These are phyloP conservation scores for Alternaria conjuncta DNA, from an alignment of 2,329 filamentous ascomycete species.

Conservation along the genomic window DNA sequence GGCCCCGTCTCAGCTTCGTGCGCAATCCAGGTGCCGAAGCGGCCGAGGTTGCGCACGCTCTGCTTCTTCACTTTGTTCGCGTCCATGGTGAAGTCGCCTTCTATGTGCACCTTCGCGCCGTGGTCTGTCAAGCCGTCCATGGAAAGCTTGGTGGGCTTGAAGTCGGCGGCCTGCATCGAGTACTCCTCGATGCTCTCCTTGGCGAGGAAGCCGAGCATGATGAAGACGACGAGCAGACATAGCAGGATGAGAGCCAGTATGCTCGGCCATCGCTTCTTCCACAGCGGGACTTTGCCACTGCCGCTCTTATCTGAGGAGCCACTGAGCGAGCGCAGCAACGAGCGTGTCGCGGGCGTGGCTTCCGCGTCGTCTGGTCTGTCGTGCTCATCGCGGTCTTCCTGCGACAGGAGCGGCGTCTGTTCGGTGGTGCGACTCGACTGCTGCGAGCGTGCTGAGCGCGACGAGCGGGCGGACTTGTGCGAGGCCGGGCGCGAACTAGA, in stretches of 20 bases:
- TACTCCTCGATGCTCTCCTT: constrained; percentile 85
- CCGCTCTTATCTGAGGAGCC: constrained; percentile 21
- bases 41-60: constrained; percentile 76
- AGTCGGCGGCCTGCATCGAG: constrained; percentile 78
- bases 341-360: constrained; percentile 43
- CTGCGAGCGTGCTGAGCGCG: constrained; percentile 39
- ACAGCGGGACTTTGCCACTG: constrained; percentile 35
- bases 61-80: constrained; percentile 74
- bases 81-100: constrained; percentile 83
- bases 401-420: constrained; percentile 49
- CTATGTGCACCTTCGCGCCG: constrained; percentile 79
- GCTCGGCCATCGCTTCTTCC: constrained; percentile 73
- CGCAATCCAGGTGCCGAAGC: constrained; percentile 80
- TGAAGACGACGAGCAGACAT: constrained; percentile 66
- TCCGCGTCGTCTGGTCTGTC: constrained; percentile 27
- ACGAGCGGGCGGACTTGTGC: constrained; percentile 44
- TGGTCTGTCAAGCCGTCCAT: constrained; percentile 82
- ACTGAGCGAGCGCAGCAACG: constrained; percentile 45
- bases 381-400: constrained; percentile 33
- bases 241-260: constrained; percentile 74
- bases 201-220: constrained; percentile 84
- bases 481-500: constrained; percentile 48
- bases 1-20: constrained; percentile 75
- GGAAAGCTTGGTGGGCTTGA: constrained; percentile 83
- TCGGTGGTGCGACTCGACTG: constrained; percentile 46